Evolutionary conservation across 2,329 filamentous ascomycete genomes (phyloP).

Genomic region (Colletotrichum graminicola): DNA sequence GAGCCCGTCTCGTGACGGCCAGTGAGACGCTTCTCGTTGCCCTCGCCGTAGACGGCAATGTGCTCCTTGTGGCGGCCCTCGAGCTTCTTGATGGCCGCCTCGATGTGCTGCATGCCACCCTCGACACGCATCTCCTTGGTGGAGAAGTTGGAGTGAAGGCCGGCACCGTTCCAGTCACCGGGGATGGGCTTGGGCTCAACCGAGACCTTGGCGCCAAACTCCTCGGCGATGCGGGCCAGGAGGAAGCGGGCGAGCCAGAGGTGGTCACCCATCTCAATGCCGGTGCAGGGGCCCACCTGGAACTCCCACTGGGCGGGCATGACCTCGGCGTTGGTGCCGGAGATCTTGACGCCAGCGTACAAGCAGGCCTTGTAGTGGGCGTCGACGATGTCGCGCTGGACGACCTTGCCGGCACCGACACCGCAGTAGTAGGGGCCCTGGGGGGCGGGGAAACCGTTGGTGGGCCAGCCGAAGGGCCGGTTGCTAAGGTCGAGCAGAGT

Average conservation of each 20-base stretch:
- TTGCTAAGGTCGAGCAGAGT: slow-evolving; percentile 84
- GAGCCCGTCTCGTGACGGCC: slow-evolving; percentile 93
- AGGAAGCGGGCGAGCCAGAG: slow-evolving; percentile 91
- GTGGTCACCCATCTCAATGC: slow-evolving; percentile 94
- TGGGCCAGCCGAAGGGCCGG: slow-evolving; percentile 86
- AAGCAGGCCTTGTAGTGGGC: slow-evolving; percentile 83
- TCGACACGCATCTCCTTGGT: slow-evolving; percentile 89
- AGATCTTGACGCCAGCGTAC: slow-evolving; percentile 88
- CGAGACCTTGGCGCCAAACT: slow-evolving; percentile 96
- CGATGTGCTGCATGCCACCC: slow-evolving; percentile 93
- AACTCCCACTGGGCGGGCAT: slow-evolving; percentile 99
- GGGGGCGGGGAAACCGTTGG: slow-evolving; percentile 87
- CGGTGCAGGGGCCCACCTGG: slow-evolving; percentile 91
- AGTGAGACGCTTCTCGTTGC: slow-evolving; percentile 94
- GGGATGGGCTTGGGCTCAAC: slow-evolving; percentile 95
- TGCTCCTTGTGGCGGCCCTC: slow-evolving; percentile 83
- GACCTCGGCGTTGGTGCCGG: slow-evolving; percentile 98
- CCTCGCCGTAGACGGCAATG: slow-evolving; percentile 95
- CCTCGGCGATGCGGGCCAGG: slow-evolving; percentile 90
- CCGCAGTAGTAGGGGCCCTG: slow-evolving; percentile 93
- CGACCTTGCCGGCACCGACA: slow-evolving; percentile 96
- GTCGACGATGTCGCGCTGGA: slow-evolving; percentile 98
- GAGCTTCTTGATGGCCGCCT: slow-evolving; percentile 86
- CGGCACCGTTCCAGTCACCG: slow-evolving; percentile 91
- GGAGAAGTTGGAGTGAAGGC: slow-evolving; percentile 94